phyloP scores from a whole-genome alignment of 805 yeast species.

The Candida rishiriensis region DNA sequence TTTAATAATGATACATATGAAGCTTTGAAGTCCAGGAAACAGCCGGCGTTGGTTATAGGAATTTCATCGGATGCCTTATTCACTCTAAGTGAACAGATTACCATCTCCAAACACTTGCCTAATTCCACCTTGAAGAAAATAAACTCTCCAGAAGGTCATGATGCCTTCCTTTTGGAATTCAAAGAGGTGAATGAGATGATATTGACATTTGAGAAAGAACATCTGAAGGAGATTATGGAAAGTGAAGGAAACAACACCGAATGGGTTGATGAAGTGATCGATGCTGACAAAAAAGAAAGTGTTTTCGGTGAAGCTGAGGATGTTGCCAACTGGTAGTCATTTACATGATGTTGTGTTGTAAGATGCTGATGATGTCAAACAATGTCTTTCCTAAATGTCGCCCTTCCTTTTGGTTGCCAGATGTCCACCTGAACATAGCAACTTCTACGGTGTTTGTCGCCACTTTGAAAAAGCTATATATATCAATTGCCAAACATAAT shows the following conservation, averaged over 20 bases:
- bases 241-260: constrained; percentile 42
- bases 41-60: constrained; percentile 84
- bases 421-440: no score
- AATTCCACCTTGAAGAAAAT: constrained; percentile 64
- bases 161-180: constrained; percentile 91
- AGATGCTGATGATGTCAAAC: no score
- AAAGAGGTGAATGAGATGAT: constrained; percentile 72
- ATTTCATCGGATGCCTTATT: constrained; percentile 89
- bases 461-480: no score
- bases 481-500: no score
- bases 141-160: constrained; percentile 95
- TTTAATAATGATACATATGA: constrained; percentile 36
- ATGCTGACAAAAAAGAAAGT: constrained; percentile 50
- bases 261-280: constrained; percentile 39
- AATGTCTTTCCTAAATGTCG: no score
- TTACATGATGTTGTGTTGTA: no score
- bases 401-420: no score
- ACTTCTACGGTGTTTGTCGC: no score
- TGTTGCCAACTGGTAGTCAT: constrained; percentile 80
- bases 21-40: constrained; percentile 55
- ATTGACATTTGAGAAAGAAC: constrained; percentile 54
- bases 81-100: constrained; percentile 87
- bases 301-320: constrained; percentile 96
- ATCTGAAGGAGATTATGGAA: constrained; percentile 57
- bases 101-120: constrained; percentile 71